phyloP scores from a whole-genome alignment of 179 eudicot species.

The Camellia oleifera region DNA sequence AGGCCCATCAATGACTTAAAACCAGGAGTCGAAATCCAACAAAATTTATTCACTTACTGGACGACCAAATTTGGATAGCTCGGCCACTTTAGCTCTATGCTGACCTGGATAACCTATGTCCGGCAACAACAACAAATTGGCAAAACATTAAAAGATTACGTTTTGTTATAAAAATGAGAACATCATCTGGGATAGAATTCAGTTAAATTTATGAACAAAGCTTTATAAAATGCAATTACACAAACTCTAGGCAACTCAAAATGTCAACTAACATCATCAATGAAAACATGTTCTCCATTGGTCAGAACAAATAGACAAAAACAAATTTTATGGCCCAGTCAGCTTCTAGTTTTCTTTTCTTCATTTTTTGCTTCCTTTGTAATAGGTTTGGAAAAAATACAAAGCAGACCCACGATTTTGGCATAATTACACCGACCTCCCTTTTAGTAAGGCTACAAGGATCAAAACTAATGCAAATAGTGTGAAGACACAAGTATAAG shows the following conservation, averaged over 20 bases:
- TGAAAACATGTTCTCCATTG: neutral
- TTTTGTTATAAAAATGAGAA: neutral
- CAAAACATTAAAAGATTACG: neutral
- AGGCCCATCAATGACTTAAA: neutral
- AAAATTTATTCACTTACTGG: slow-evolving; percentile 56
- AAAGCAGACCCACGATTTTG: no score
- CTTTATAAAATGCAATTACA: neutral
- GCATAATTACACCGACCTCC: no score
- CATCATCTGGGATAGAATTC: neutral
- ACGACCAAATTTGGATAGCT: slow-evolving; percentile 83
- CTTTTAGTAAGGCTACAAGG: no score
- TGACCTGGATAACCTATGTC: slow-evolving; percentile 74
- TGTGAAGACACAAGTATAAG: no score
- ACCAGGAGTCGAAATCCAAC: slow-evolving; percentile 9
- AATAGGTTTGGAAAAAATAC: no score
- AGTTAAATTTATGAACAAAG: neutral
- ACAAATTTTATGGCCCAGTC: neutral
- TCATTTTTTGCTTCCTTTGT: no score
- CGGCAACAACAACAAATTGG: neutral
- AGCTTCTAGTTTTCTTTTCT: neutral
- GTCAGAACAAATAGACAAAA: neutral
- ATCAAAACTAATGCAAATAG: no score
- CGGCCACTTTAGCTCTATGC: slow-evolving; percentile 76
- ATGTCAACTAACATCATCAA: neutral
- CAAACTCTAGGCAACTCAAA: neutral